Evolutionary conservation across 345 rosid species (phyloP), one percentile per base, ranked within the genome.

Genomic region (Pistacia integerrima): DNA sequence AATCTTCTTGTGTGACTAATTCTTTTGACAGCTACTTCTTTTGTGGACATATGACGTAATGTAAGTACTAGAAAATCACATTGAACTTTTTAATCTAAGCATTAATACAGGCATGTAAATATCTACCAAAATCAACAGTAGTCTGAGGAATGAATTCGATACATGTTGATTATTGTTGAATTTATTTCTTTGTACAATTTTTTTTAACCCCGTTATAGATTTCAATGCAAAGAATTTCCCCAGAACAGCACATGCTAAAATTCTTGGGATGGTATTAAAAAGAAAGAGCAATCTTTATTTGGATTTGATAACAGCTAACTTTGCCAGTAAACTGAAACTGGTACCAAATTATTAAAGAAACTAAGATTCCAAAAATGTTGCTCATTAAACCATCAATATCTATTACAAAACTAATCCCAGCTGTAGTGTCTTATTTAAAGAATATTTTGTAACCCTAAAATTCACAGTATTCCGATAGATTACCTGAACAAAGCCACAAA

Each of bases 401-500:
- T 35, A 18, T 18, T 17, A 17, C 48, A 59, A 75, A 61, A 2
- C 17, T 5, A 63, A 68, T 72, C 62, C 76, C 68, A 66, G 76
- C 76, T 75, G 73, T 80, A 46, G 61, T 38, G 61, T 72, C 74
- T 51, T 33, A 46, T 14, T 67, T 30, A 61, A 54, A 69, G 70
- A 78, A n/a, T 72, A 65, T 56, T 59, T 60, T 2, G 55, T 9
- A 73, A 46, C 67, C 67, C 67, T 48, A 60, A 63, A 36, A 20
- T 12, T 48, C 41, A 0, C 28, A n/a, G 61, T 68, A 67, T 59
- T 77, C 74, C 41, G 33, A 30, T 18, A 71, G 71, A 78, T 82
- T 72, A 66, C 70, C 73, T 79, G 82, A 74, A 82, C 87, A 74
- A 57, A 72, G 87, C 73, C 85, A 74, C 38, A 25, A 75, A 83